A percentile compares a stretch with the other conserved stretches of the same genome.
These are phyloP conservation scores for Nothophaeocryptopus gaeumannii DNA, from an alignment of 2,329 filamentous ascomycete species.

Conservation along the genomic window DNA sequence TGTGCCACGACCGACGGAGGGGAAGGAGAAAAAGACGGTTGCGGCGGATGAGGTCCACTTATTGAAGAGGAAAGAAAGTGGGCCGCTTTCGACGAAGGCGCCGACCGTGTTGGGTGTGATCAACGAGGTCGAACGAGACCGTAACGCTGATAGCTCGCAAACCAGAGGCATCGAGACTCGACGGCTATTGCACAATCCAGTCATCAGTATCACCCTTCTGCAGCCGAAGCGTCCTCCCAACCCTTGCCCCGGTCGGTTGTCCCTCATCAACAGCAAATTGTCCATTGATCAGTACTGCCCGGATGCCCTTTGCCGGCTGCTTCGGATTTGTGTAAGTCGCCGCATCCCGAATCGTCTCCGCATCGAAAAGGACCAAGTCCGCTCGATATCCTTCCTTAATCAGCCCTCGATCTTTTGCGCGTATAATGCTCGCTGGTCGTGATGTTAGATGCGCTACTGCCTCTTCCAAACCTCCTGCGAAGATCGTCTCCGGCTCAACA, in stretches of 20 bases:
- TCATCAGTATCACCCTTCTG: constrained; percentile 1
- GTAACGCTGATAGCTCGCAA: no score
- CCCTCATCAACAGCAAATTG: constrained; percentile 26
- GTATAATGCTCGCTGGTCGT: constrained; percentile 24
- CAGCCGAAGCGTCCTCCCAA: constrained; percentile 25
- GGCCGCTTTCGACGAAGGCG: neutral
- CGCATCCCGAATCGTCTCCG: constrained; percentile 24
- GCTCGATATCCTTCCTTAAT: constrained; percentile 26
- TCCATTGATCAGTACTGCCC: constrained; percentile 29
- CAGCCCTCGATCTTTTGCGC: constrained; percentile 25
- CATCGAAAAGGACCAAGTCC: constrained; percentile 30
- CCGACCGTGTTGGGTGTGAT: neutral
- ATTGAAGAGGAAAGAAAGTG: neutral
- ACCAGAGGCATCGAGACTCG: no score
- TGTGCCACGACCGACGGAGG: no score
- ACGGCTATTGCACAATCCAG: constrained; percentile 11
- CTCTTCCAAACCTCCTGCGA: constrained; percentile 29
- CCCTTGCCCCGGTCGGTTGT: constrained; percentile 19
- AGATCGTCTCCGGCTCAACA: constrained; percentile 26
- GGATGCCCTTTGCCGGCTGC: constrained; percentile 26
- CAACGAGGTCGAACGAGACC: neutral
- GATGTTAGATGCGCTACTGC: constrained; percentile 29
- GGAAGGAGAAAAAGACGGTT: no score
- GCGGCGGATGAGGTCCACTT: neutral
- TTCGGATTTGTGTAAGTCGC: constrained; percentile 29